Percentiles rank a stretch among this genome's conserved stretches.
Evolutionary conservation across 2,329 filamentous ascomycete genomes (phyloP).

Genomic region (Cladorrhinum sp.): DNA sequence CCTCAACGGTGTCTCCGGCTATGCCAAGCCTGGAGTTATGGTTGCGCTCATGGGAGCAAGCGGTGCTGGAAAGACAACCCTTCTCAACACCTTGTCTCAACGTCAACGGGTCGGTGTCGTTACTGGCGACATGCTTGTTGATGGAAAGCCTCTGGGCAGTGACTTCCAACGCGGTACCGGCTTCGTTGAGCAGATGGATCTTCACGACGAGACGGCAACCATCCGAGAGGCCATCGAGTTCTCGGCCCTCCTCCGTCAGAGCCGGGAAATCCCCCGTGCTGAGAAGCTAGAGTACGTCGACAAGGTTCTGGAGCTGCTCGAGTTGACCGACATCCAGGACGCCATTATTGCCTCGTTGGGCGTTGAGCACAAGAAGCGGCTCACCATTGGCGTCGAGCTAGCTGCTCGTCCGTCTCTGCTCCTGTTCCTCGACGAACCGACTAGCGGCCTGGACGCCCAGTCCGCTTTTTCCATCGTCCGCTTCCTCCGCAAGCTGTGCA

Average conservation of each 20-base stretch:
- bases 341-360: constrained; percentile 63
- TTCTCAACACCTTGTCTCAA: constrained; percentile 73
- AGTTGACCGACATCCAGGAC: constrained; percentile 65
- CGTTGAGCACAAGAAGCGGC: constrained; percentile 47
- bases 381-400: constrained; percentile 73
- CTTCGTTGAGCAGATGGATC: constrained; percentile 69
- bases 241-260: constrained; percentile 63
- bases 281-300: constrained; percentile 69
- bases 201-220: constrained; percentile 64
- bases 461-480: constrained; percentile 71
- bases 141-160: constrained; percentile 58
- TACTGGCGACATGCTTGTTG: constrained; percentile 66
- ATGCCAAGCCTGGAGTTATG: constrained; percentile 76
- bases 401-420: constrained; percentile 69
- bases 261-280: constrained; percentile 50
- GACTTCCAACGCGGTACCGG: constrained; percentile 70
- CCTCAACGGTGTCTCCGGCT: constrained; percentile 65
- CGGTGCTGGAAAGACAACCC: constrained; percentile 79
- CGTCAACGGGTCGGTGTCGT: constrained; percentile 64
- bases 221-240: constrained; percentile 67
- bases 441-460: constrained; percentile 70
- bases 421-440: constrained; percentile 74
- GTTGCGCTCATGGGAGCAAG: constrained; percentile 78
- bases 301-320: constrained; percentile 66
- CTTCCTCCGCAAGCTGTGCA: constrained; percentile 62